phyloP scores from a whole-genome alignment of 2,329 filamentous ascomycete genomes.

The Alternaria sp. region DNA sequence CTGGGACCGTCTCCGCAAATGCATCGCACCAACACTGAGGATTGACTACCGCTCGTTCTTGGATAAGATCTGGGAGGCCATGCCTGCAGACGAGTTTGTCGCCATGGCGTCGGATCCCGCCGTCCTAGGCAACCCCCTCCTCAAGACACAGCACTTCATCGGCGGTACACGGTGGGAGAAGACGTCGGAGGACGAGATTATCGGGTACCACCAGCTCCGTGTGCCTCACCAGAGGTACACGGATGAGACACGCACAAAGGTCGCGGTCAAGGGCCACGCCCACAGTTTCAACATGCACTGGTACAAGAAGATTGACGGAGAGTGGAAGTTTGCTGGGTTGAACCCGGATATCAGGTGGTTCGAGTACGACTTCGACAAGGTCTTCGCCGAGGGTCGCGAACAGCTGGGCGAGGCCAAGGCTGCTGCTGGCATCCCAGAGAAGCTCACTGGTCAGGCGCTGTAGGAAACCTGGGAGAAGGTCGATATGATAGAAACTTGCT shows the following conservation, averaged over 20 bases:
- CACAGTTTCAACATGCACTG: conserved; percentile 63
- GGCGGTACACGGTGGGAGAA: conserved; percentile 63
- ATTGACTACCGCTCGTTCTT: conserved; percentile 73
- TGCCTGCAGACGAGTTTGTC: conserved; percentile 64
- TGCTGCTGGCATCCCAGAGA: conserved; percentile 50
- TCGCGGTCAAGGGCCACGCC: conserved; percentile 64
- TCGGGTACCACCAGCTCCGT: conserved; percentile 65
- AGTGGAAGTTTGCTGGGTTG: conserved; percentile 66
- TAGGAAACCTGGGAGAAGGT: neutral
- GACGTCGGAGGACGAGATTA: conserved; percentile 58
- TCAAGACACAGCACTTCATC: conserved; percentile 67
- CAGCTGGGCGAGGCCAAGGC: conserved; percentile 54
- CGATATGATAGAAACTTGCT: neutral
- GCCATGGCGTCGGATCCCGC: conserved; percentile 60
- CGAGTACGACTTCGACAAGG: conserved; percentile 65
- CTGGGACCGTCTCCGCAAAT: conserved; percentile 66
- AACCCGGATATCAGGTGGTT: conserved; percentile 63
- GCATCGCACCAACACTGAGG: conserved; percentile 69
- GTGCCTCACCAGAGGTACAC: conserved; percentile 66
- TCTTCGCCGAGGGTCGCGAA: conserved; percentile 60
- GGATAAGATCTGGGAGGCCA: conserved; percentile 63
- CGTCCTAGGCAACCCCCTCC: conserved; percentile 62
- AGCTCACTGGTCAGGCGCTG: conserved; percentile 7
- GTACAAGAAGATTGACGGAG: conserved; percentile 66
- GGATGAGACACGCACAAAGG: conserved; percentile 56